Evolutionary conservation across 2,329 filamentous ascomycete genomes (phyloP).

Genomic region (Nemania serpens): DNA sequence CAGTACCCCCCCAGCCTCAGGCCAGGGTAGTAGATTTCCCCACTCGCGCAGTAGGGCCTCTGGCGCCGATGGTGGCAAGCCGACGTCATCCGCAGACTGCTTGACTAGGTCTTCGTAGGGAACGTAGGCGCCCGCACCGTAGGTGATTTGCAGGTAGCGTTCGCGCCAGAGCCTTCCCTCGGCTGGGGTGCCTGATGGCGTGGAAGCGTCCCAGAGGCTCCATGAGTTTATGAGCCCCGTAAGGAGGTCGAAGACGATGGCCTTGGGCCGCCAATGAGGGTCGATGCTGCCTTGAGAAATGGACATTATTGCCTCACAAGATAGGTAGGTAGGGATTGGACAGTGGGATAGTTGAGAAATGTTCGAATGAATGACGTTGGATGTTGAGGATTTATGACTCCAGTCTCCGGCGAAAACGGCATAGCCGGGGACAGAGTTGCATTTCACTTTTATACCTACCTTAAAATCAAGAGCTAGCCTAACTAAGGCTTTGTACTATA

Average conservation of each 20-base stretch:
- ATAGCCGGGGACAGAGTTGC: no score
- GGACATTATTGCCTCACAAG: background rate
- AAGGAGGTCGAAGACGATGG: slow-evolving; percentile 26
- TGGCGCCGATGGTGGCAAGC: slow-evolving; percentile 19
- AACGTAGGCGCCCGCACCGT: slow-evolving; percentile 15
- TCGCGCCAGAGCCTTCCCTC: slow-evolving; percentile 22
- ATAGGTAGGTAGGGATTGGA: no score
- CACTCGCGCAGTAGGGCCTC: slow-evolving; percentile 12
- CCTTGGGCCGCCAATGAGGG: slow-evolving; percentile 19
- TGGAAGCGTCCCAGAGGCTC: slow-evolving; percentile 22
- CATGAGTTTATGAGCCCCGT: slow-evolving; percentile 23
- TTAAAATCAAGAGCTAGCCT: no score
- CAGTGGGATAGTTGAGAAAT: background rate
- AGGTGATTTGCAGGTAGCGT: slow-evolving; percentile 21
- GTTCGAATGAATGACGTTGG: background rate
- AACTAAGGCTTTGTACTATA: no score
- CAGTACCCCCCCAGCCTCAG: slow-evolving; percentile 12
- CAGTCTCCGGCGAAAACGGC: no score
- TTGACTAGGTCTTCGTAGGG: slow-evolving; percentile 24
- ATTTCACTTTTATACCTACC: no score
- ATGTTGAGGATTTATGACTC: no score
- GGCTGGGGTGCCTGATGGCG: slow-evolving; percentile 9
- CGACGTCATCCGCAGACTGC: slow-evolving; percentile 16
- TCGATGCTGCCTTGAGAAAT: background rate
- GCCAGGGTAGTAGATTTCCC: slow-evolving; percentile 13